Base-by-base conservation (phyloP, 83 land plant genomes). In the Picea engelmannii region DNA sequence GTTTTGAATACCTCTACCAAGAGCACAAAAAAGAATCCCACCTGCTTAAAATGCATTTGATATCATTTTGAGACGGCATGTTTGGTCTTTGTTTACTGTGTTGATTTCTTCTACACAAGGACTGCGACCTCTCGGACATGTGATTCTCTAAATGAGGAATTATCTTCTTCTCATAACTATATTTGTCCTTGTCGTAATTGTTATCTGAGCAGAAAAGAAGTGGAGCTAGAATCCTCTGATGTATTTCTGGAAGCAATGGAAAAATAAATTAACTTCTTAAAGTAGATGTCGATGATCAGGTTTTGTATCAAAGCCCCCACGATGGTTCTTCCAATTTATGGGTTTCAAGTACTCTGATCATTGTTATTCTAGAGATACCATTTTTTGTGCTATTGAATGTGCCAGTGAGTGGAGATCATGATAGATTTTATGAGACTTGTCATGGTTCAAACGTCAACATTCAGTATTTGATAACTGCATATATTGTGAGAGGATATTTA, bases 61-160 rank as follows among this genome's bases (percentile, higher is more conserved):
- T 35, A 35, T 35, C 38, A 35, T 35, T 35, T 97, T 78, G 99
- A 97, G 88, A 95, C 99, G 5, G 92, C 98, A 38, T 90, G 91
- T 74, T 88, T 91, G 10, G 92, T 94, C 23, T 97, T 97, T 81
- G 90, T 92, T 25, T 90, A 95, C 82, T 98, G 99, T 35, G 89
- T 97, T 27, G 99, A 97, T 87, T 86, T 97, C 66, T 97, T 97
- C 84, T 94, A 84, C 80, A 97, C 98, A 40, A 89, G 90, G 66
- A 90, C 94, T 11, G 95, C 99, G n/a, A 96, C 99, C 10, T 97
- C 99, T 59, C 87, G 89, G 71, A 97, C 91, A 18, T 97, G 95
- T 74, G 99, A 97, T 85, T 97, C 98, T 0, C 90, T 97, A 4
- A 97, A 98, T 3, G 99, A 95, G 66, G 99, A 97, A 74, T 97